Conservation (phyloP, 352 stramenopile species). For the Phytophthora citrophthora region DNA sequence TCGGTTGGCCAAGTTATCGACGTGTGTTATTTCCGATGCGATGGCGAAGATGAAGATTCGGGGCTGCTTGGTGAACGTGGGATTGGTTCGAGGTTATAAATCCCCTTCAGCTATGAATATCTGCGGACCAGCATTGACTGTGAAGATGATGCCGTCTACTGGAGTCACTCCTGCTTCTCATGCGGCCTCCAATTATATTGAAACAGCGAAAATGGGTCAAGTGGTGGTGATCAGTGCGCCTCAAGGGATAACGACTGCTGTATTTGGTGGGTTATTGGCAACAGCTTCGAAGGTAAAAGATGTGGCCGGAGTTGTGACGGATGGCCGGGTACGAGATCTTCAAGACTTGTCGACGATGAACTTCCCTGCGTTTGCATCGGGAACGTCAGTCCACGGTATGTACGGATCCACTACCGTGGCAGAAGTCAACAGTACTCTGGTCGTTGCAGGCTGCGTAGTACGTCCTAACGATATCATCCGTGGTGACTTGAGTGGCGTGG, state of each 20-base stretch:
- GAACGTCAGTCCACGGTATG: constrained; percentile 80
- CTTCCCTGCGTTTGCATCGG: constrained; percentile 73
- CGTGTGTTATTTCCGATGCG: constrained; percentile 80
- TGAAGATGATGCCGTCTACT: constrained; percentile 76
- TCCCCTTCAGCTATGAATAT: constrained; percentile 73
- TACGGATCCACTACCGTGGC: constrained; percentile 64
- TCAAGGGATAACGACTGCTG: constrained; percentile 49
- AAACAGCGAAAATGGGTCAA: constrained; percentile 73
- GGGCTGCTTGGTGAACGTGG: constrained; percentile 76
- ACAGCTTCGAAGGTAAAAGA: constrained; percentile 75
- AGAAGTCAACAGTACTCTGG: constrained; percentile 67
- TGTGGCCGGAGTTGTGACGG: constrained; percentile 70
- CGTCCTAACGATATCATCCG: constrained; percentile 79
- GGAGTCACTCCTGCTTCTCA: constrained; percentile 28
- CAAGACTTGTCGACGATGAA: constrained; percentile 71
- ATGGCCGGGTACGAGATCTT: constrained; percentile 78
- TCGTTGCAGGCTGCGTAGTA: constrained; percentile 77
- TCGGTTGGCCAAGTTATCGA: constrained; percentile 71
- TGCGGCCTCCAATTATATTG: constrained; percentile 73
- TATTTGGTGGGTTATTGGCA: constrained; percentile 78
- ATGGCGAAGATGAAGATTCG: constrained; percentile 81
- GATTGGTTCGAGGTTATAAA: constrained; percentile 67
- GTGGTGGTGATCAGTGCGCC: constrained; percentile 84
- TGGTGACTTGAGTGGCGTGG: constrained; percentile 79
- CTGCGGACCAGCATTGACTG: constrained; percentile 75